Base-by-base conservation (phyloP, 192 early-diverging fungal genomes). In the Rhizoclosmatium globosum region DNA sequence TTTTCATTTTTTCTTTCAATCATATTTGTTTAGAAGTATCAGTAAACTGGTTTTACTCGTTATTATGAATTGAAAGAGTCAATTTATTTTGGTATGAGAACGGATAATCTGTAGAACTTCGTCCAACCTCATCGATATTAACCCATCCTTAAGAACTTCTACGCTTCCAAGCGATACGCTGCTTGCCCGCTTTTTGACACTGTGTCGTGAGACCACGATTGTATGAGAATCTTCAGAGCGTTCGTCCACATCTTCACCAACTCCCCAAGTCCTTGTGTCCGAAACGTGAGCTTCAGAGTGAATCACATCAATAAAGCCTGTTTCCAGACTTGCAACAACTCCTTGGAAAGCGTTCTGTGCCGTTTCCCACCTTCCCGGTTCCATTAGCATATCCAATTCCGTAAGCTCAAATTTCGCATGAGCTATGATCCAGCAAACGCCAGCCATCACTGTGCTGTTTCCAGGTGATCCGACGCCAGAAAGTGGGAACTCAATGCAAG, bases 381-480 rank as follows among this genome's bases (percentile, higher is more conserved):
- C 15, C 56, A 59, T 42, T 38, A 74, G 39, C 3, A 47, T 19
- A 62, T 78, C 68, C 68, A 68, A 60, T 44, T 78, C 77, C 2
- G 48, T 41, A 21, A 78, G 19, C 45, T 78, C 77, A 71, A 70
- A 78, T 53, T 56, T 41, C 4, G 77, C 47, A 61, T 78, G 77
- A 21, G 41, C 53, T 13, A 43, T 45, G 19, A 70, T 47, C 77
- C 77, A 78, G 44, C 41, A 13, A 17, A 69, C 68, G 19, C 45
- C 68, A 19, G 31, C 13, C 9, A 21, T n/a, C 11, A 46, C 43
- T n/a, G 73, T 45, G n/a, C 43, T 31, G 19, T 39, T 43, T 13
- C 19, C 46, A n/a, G 60, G 17, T 13, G 56, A 62, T 19, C 19
- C 15, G 47, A n/a, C 31, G 47, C 15, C 41, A 19, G 17, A 21